Conservation (phyloP, 1,284 basidiomycete species). For the Pyrrhoderma lamaoense region DNA sequence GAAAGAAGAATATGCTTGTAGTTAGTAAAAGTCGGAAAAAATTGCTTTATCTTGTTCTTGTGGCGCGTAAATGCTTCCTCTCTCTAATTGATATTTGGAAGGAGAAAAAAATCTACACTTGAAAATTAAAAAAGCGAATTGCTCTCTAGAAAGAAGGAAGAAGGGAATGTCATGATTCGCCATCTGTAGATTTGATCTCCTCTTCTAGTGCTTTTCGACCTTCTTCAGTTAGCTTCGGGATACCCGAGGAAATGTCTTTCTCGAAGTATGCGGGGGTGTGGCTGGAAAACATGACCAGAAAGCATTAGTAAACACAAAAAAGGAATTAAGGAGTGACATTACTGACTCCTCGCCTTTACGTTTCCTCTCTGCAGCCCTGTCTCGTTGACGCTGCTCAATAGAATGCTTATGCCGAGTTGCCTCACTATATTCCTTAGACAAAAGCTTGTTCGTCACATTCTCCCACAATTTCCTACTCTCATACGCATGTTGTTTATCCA, state of each 20-base stretch:
- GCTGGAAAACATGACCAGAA: constrained; percentile 34
- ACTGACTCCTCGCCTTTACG: constrained; percentile 71
- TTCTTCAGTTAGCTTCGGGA: constrained; percentile 63
- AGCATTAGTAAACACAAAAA: constrained; percentile 12
- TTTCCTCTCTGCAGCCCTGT: constrained; percentile 79
- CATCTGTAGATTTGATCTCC: constrained; percentile 39
- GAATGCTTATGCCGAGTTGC: constrained; percentile 82
- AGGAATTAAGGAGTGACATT: constrained; percentile 1
- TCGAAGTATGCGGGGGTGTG: constrained; percentile 81
- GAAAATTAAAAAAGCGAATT: no score
- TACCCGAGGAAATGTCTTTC: constrained; percentile 63
- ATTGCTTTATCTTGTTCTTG: no score
- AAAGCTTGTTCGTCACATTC: constrained; percentile 68
- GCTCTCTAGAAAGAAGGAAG: neutral
- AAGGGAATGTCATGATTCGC: neutral
- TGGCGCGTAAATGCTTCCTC: no score
- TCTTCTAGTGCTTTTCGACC: constrained; percentile 66
- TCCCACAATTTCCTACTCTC: constrained; percentile 92
- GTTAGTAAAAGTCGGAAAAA: no score
- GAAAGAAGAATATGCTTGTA: no score
- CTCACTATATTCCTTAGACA: constrained; percentile 83
- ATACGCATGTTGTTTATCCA: constrained; percentile 69
- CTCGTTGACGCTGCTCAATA: constrained; percentile 88
- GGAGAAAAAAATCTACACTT: constrained; percentile 9
- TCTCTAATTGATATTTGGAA: no score